A percentile compares a stretch with the other conserved stretches of the same genome.
These are phyloP conservation scores for Fomitopsis serialis DNA, from an alignment of 768 basidiomycete species.

Conservation along the genomic window DNA sequence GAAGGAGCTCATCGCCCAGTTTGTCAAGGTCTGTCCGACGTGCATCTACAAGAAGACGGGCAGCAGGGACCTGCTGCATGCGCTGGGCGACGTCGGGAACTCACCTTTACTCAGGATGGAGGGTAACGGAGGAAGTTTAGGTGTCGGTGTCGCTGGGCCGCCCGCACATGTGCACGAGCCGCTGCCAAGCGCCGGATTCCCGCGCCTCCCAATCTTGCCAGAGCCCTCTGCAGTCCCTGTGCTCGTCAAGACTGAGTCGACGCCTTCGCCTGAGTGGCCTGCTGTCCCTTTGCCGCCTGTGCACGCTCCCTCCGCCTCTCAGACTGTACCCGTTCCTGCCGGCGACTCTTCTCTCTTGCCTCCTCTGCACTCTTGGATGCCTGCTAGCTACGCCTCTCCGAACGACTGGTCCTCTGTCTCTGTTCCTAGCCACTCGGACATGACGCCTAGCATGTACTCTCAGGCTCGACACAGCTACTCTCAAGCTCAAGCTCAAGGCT, in stretches of 20 bases:
- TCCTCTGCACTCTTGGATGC: not conserved
- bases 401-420: not conserved
- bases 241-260: not conserved
- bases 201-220: not conserved
- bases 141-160: not conserved
- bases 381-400: not conserved
- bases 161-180: not conserved
- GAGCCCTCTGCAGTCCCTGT: not conserved
- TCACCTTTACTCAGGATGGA: not conserved
- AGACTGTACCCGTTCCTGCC: not conserved
- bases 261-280: not conserved
- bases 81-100: not conserved
- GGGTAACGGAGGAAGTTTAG: not conserved
- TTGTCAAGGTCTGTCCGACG: slow-evolving; percentile 76
- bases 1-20: slow-evolving; percentile 75
- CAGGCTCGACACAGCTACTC: not conserved
- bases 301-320: no score
- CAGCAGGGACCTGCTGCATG: slow-evolving; percentile 14
- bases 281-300: not conserved
- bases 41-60: slow-evolving; percentile 48
- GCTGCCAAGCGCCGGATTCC: not conserved
- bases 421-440: not conserved
- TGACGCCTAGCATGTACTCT: not conserved
- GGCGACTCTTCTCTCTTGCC: not conserved
- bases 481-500: not conserved